Base-by-base conservation (phyloP, 345 rosid genomes). In the Hibiscus trionum region DNA sequence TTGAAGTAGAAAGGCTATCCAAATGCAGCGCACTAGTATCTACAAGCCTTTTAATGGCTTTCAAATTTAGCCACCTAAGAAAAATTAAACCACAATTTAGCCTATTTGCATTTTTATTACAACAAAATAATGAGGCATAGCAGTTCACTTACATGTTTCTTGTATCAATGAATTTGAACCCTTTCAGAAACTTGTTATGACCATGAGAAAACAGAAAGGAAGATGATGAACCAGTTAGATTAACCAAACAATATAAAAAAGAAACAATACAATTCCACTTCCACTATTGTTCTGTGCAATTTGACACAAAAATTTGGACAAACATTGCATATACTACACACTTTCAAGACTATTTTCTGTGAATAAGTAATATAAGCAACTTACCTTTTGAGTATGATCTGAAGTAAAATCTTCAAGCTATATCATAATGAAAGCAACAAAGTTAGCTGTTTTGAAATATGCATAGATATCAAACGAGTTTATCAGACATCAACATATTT, bases 51-150 rank as follows among this genome's bases (percentile, higher is more conserved):
- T 78, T 77, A 61, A 83, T 58, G 17, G 88, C 86, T 69, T 79
- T 82, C 76, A 88, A 78, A 77, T 83, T 66, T 39, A 82, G 70
- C 93, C 93, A 88, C 81, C 90, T 88, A 73, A 29, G 33, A 35
- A 80, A 56, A 72, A 24, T 26, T 59, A 3, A 75, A 53, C 73
- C 55, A 66, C 27, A 63, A n/a, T 72, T 66, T 31, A 61, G 64
- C 55, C 75, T 11, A 31, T 31, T 4, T 69, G 59, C 60, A 64
- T 12, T 35, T 59, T 11, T 11, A 7, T 57, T 7, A 61, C 1
- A 11, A 11, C 5, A 68, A 52, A 55, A 26, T 53, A 7, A n/a
- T 17, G 55, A 49, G 61, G 61, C 31, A 49, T 53, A 56, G 59
- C 15, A 71, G 61, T 59, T 67, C 53, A 83, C 93, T 84, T 59